Conservation (phyloP, 192 early-diverging fungal genomes). For the Backusella psychrophila region DNA sequence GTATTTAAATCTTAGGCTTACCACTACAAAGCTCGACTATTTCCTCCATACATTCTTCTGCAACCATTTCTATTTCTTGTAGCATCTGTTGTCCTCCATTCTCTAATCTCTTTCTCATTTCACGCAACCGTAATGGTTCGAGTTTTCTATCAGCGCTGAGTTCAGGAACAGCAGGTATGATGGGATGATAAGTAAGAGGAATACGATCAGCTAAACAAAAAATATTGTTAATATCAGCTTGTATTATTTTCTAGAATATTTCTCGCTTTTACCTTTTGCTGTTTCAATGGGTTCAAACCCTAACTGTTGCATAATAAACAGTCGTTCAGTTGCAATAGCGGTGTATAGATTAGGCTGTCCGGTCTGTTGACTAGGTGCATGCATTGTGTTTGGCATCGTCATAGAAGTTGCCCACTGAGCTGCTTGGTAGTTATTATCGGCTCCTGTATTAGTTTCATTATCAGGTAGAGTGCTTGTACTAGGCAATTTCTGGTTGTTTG, state of each 20-base stretch:
- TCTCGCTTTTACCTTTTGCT: constrained; percentile 2
- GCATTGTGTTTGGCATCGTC: constrained; percentile 38
- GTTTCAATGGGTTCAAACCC: constrained; percentile 3
- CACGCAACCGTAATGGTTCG: constrained; percentile 81
- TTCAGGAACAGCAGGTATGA: constrained; percentile 73
- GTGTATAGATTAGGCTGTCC: constrained; percentile 7
- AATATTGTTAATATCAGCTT: not conserved
- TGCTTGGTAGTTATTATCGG: constrained; percentile 11
- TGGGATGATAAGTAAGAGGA: constrained; percentile 57
- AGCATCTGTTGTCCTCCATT: constrained; percentile 50
- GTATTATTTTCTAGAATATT: not conserved
- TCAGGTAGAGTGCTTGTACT: not conserved
- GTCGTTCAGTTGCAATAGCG: constrained; percentile 28
- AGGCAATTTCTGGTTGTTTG: not conserved
- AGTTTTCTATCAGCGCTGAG: constrained; percentile 61
- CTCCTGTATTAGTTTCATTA: not conserved
- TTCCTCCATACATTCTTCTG: constrained; percentile 80
- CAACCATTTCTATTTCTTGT: constrained; percentile 74
- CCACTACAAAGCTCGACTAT: constrained; percentile 90
- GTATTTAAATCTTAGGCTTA: constrained; percentile 33
- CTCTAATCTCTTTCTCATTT: constrained; percentile 87
- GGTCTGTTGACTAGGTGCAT: constrained; percentile 27
- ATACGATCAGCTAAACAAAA: constrained; percentile 28
- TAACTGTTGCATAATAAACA: constrained; percentile 31
- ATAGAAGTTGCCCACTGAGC: constrained; percentile 27